These are phyloP conservation scores for Pisolithus tinctorius DNA, from an alignment of 768 basidiomycete genomes.

Conservation along the genomic window DNA sequence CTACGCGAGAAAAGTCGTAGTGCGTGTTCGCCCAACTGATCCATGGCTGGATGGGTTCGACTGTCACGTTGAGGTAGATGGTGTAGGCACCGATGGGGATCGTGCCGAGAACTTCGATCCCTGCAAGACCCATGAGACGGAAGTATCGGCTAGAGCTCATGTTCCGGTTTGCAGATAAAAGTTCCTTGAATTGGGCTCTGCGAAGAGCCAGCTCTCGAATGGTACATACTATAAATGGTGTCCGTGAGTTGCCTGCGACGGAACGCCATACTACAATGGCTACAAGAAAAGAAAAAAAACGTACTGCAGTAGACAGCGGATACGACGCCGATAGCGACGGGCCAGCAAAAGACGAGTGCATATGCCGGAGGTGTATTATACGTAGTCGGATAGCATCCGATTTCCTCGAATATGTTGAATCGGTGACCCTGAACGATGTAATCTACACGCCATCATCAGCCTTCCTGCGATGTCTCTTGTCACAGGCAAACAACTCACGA, in stretches of 20 bases:
- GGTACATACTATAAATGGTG: slow-evolving; percentile 16
- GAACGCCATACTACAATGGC: neutral
- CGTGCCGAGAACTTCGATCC: slow-evolving; percentile 37
- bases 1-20: slow-evolving; percentile 31
- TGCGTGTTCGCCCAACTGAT: slow-evolving; percentile 45
- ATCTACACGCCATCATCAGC: slow-evolving; percentile 25
- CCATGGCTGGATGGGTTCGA: slow-evolving; percentile 28
- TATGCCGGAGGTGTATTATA: slow-evolving; percentile 32
- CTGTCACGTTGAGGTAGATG: slow-evolving; percentile 28
- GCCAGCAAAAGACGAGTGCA: slow-evolving; percentile 31
- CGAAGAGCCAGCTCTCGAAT: slow-evolving; percentile 26
- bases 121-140: slow-evolving; percentile 54
- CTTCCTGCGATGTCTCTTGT: neutral
- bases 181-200: slow-evolving; percentile 30
- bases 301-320: slow-evolving; percentile 36
- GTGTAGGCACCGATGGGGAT: slow-evolving; percentile 31
- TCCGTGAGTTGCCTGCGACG: slow-evolving; percentile 1
- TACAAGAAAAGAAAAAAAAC: slow-evolving; percentile 4
- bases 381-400: slow-evolving; percentile 40
- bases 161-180: slow-evolving; percentile 31
- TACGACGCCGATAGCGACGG: slow-evolving; percentile 33
- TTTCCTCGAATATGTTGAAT: slow-evolving; percentile 41
- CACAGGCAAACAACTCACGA: slow-evolving; percentile 28
- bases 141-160: slow-evolving; percentile 52
- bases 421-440: slow-evolving; percentile 46